Evolutionary conservation across 768 basidiomycete species (phyloP).

Genomic region (Hemileccinum rubropunctum): DNA sequence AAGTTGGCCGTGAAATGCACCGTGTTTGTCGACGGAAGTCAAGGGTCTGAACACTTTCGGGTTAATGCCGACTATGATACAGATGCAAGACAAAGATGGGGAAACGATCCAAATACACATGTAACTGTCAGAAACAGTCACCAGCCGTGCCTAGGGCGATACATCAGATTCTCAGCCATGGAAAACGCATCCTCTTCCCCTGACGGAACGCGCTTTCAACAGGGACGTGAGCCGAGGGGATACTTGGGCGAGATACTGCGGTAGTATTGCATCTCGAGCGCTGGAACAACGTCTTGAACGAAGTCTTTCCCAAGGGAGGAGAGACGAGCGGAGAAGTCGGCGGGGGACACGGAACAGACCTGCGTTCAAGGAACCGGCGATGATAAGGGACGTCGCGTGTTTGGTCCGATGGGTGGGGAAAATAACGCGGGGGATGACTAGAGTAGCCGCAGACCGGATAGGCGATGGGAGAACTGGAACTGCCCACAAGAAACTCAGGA

Average conservation of each 20-base stretch:
- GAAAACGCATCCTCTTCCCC: conserved; percentile 29
- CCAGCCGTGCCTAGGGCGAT: conserved; percentile 2
- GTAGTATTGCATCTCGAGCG: conserved; percentile 28
- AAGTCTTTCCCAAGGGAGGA: conserved; percentile 15
- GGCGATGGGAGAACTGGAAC: conserved; percentile 30
- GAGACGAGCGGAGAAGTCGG: conserved; percentile 11
- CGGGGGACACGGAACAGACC: conserved; percentile 19
- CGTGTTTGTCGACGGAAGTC: background rate
- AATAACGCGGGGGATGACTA: conserved; percentile 20
- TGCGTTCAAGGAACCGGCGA: conserved; percentile 10
- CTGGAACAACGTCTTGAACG: conserved; percentile 27
- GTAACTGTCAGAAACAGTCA: conserved; percentile 20
- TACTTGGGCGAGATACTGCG: conserved; percentile 7
- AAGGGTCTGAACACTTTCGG: background rate
- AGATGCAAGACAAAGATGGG: conserved; percentile 9
- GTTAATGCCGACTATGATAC: conserved; percentile 6
- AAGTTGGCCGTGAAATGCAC: background rate
- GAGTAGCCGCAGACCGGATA: conserved; percentile 31
- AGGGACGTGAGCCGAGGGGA: conserved; percentile 18
- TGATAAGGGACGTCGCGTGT: conserved; percentile 8
- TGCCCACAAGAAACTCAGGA: conserved; percentile 32
- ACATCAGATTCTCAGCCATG: conserved; percentile 32
- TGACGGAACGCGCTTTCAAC: conserved; percentile 22
- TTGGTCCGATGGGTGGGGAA: background rate
- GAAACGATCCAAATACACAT: conserved; percentile 16